A percentile compares a stretch with the other conserved stretches of the same genome.
Evolutionary conservation across 148 eudicot genomes (phyloP).

Genomic region (Selenicereus undatus): DNA sequence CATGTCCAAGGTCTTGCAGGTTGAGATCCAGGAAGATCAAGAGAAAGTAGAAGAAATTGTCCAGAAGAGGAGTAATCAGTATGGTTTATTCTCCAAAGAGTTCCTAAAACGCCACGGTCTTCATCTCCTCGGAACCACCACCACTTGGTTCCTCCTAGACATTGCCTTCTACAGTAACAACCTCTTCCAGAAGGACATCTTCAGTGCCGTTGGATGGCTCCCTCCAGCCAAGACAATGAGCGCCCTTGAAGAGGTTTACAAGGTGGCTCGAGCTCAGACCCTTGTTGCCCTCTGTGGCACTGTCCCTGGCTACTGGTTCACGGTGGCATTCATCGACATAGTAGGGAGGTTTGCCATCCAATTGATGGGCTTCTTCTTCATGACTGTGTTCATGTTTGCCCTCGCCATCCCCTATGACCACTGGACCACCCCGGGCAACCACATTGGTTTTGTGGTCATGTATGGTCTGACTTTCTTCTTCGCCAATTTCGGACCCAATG

Average conservation of each 20-base stretch:
- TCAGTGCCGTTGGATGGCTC: conserved; percentile 13
- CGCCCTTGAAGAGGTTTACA: conserved; percentile 20
- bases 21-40: conserved; percentile 9
- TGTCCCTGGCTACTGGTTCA: conserved; percentile 27
- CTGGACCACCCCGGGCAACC: conserved; percentile 13
- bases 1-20: conserved; percentile 17
- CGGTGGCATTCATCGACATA: conserved; percentile 16
- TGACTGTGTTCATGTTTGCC: conserved; percentile 21
- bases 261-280: conserved; percentile 20
- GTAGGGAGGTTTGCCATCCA: conserved; percentile 18
- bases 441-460: conserved; percentile 27
- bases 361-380: conserved; percentile 16
- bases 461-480: conserved; percentile 15
- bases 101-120: neutral
- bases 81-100: neutral
- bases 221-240: conserved; percentile 13
- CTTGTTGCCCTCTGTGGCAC: conserved; percentile 21
- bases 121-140: conserved; percentile 11
- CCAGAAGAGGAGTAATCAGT: neutral
- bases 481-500: conserved; percentile 3
- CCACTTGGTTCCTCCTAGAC: conserved; percentile 8
- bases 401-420: conserved; percentile 19
- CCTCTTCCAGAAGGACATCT: conserved; percentile 23
- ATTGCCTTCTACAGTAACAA: conserved; percentile 9
- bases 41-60: neutral